Percentiles rank a stretch among this genome's conserved stretches.
These are phyloP conservation scores for Penicillium desertorum DNA, from an alignment of 495 filamentous ascomycete species.

Conservation along the genomic window DNA sequence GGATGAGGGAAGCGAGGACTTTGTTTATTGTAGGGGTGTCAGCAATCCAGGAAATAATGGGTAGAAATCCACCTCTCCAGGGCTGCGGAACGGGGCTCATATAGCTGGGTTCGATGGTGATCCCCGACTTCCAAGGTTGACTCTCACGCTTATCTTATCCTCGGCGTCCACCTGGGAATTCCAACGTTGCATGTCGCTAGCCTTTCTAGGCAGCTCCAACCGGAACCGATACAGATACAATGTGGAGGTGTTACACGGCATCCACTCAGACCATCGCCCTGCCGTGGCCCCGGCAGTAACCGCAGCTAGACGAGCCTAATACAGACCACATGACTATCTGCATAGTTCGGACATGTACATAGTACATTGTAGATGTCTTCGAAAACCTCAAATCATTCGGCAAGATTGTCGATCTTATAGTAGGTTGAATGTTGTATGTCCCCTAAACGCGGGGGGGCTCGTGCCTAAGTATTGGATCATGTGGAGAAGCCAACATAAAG, in stretches of 20 bases:
- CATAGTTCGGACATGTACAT: background rate
- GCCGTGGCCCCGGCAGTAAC: slow-evolving; percentile 2
- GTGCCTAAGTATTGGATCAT: slow-evolving; percentile 7
- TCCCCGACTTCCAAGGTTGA: slow-evolving; percentile 1
- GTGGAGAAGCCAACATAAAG: slow-evolving; percentile 22
- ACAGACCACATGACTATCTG: background rate
- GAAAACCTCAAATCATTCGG: background rate
- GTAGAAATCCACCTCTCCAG: background rate
- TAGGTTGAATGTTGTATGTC: background rate
- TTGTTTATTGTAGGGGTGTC: slow-evolving; percentile 5
- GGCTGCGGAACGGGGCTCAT: slow-evolving; percentile 17
- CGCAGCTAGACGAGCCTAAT: background rate
- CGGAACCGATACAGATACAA: slow-evolving; percentile 11
- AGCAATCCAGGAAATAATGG: background rate
- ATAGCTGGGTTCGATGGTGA: slow-evolving; percentile 17
- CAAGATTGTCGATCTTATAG: background rate
- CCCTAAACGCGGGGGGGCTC: slow-evolving; percentile 20
- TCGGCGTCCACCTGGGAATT: background rate
- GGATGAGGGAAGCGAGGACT: slow-evolving; percentile 10
- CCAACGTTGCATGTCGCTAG: slow-evolving; percentile 13
- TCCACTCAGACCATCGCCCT: background rate
- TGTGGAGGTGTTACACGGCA: slow-evolving; percentile 5
- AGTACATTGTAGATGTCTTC: background rate
- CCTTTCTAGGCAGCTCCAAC: slow-evolving; percentile 31
- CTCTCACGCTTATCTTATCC: slow-evolving; percentile 21